Conservation (phyloP, 306 rosid genomes). For the Dalbergia cultrata region DNA sequence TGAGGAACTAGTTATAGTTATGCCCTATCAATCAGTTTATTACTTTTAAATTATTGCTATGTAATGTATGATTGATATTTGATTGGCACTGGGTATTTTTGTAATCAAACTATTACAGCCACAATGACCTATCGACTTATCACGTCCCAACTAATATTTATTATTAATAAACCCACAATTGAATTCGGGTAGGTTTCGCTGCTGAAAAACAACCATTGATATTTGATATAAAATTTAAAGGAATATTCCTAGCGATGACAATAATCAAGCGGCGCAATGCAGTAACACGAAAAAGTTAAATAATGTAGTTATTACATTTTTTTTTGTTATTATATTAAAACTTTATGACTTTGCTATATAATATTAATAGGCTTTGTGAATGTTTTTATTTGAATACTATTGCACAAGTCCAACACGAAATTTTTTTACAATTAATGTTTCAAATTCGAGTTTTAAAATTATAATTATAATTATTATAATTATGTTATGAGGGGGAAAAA, state of each 20-base stretch:
- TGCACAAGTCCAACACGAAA: background rate
- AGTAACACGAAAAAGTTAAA: background rate
- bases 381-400: background rate
- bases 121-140: background rate
- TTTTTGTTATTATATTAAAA: background rate
- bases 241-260: slow-evolving; percentile 15
- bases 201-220: background rate
- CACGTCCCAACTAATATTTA: background rate
- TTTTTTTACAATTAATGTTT: background rate
- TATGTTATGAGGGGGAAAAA: no score
- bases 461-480: background rate
- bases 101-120: background rate
- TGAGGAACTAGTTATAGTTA: no score
- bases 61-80: background rate
- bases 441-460: background rate
- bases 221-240: background rate
- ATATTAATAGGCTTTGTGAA: background rate
- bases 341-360: no score
- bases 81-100: background rate
- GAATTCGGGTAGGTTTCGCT: background rate
- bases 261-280: background rate
- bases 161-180: background rate
- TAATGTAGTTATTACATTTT: no score
- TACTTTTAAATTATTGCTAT: no score
- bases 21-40: no score